Evolutionary conservation across 192 early-diverging fungal species (phyloP).

Genomic region (Chytriomyces hyalinus): DNA sequence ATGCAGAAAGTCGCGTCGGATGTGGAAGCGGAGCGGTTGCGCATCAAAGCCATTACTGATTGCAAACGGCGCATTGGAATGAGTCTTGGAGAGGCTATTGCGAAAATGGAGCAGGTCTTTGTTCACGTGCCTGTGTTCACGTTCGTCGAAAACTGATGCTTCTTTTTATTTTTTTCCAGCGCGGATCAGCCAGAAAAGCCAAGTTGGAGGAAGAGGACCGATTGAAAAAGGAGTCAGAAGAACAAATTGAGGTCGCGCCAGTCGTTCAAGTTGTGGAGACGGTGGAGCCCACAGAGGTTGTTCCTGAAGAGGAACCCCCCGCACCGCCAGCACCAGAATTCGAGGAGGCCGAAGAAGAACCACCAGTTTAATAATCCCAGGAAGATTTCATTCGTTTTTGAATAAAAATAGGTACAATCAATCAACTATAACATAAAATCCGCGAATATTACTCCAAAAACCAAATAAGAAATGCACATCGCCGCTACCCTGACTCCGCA

Average conservation of each 20-base stretch:
- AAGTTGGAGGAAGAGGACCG: neutral
- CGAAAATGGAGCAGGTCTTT: neutral
- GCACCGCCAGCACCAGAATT: no score
- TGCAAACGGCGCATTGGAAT: slow-evolving; percentile 19
- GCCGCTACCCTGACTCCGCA: neutral
- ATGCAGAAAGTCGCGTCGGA: neutral
- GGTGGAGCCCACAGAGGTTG: no score
- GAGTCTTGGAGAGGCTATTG: slow-evolving; percentile 15
- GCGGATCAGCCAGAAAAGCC: neutral
- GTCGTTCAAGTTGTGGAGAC: no score
- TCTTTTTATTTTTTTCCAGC: neutral
- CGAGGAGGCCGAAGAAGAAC: no score
- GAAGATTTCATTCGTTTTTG: no score
- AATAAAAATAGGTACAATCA: no score
- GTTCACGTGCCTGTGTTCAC: neutral
- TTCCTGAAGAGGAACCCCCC: no score
- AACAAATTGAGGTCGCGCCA: neutral
- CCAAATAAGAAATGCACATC: no score
- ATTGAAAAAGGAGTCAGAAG: neutral
- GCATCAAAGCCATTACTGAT: slow-evolving; percentile 2
- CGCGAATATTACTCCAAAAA: no score
- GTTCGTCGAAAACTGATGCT: neutral
- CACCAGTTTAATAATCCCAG: no score
- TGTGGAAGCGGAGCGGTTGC: slow-evolving; percentile 1
- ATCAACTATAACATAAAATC: no score